A percentile compares a stretch with the other conserved stretches of the same genome.
Evolutionary conservation across 306 rosid species (phyloP).

Genomic region (Castanea sativa): DNA sequence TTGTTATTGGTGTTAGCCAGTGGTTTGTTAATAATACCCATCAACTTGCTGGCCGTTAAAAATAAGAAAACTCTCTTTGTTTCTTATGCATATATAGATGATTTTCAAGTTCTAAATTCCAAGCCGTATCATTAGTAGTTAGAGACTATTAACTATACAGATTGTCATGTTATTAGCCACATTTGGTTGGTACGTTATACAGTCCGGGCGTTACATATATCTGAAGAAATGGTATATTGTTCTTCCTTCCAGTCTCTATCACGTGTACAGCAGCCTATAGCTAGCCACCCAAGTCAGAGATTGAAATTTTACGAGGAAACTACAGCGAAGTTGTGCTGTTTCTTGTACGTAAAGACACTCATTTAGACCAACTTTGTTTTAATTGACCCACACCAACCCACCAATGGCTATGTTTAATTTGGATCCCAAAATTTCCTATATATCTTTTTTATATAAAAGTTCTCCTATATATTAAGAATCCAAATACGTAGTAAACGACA

Average conservation of each 20-base stretch:
- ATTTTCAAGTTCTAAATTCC: neutral
- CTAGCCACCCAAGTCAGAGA: neutral
- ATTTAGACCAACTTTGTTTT: slow-evolving; percentile 10
- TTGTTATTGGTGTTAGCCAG: no score
- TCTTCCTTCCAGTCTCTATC: neutral
- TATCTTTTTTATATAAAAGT: no score
- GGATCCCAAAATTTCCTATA: neutral
- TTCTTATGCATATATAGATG: no score
- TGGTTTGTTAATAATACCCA: no score
- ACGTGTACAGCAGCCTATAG: neutral
- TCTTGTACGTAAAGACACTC: neutral
- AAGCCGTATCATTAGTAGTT: neutral
- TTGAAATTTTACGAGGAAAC: neutral
- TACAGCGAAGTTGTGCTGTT: neutral
- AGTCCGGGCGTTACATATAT: no score
- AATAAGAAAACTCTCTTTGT: no score
- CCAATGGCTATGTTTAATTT: neutral
- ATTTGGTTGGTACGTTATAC: neutral
- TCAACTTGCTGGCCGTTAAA: no score
- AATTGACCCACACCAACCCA: slow-evolving; percentile 2
- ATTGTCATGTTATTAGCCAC: neutral
- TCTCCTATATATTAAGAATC: neutral
- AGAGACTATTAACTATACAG: neutral
- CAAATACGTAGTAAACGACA: neutral
- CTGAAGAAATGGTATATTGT: no score